These are phyloP conservation scores for Penicillium brevicompactum DNA, from an alignment of 2,329 filamentous ascomycete genomes.

Conservation along the genomic window DNA sequence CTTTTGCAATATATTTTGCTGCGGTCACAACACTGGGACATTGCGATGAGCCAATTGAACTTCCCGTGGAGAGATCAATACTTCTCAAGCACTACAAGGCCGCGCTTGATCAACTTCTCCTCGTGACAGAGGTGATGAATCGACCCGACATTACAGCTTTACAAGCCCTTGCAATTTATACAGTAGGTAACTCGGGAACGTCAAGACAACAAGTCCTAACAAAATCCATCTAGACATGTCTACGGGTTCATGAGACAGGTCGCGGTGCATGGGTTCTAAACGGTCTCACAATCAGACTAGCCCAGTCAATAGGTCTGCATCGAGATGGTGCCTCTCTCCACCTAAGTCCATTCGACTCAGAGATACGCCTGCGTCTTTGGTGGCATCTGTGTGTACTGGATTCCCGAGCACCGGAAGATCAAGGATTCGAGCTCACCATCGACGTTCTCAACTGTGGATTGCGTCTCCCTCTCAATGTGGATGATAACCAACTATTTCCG, in stretches of 20 bases:
- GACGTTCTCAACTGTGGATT: conserved; percentile 51
- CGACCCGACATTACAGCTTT: conserved; percentile 14
- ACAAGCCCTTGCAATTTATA: conserved; percentile 24
- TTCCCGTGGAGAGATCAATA: conserved; percentile 2
- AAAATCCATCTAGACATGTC: conserved; percentile 57
- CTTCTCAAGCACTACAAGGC: conserved; percentile 11
- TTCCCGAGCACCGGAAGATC: conserved; percentile 59
- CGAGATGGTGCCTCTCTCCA: conserved; percentile 57
- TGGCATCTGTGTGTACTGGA: conserved; percentile 64
- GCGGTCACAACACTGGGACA: conserved; percentile 48
- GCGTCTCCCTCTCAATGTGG: conserved; percentile 45
- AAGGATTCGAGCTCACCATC: conserved; percentile 61
- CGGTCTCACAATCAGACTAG: conserved; percentile 60
- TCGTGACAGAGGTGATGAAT: conserved; percentile 16
- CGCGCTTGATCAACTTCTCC: conserved; percentile 13
- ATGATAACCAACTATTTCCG: conserved; percentile 27
- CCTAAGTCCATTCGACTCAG: conserved; percentile 56
- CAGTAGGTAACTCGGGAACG: conserved; percentile 3
- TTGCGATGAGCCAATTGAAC: conserved; percentile 26
- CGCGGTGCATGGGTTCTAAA: conserved; percentile 57
- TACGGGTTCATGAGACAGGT: conserved; percentile 44
- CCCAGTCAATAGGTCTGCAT: conserved; percentile 63
- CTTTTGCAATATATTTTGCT: conserved; percentile 61
- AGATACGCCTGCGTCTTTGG: conserved; percentile 63
- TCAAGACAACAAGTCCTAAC: conserved; percentile 41